These are phyloP conservation scores for Tylopilus balloui DNA, from an alignment of 768 basidiomycete species.

Conservation along the genomic window DNA sequence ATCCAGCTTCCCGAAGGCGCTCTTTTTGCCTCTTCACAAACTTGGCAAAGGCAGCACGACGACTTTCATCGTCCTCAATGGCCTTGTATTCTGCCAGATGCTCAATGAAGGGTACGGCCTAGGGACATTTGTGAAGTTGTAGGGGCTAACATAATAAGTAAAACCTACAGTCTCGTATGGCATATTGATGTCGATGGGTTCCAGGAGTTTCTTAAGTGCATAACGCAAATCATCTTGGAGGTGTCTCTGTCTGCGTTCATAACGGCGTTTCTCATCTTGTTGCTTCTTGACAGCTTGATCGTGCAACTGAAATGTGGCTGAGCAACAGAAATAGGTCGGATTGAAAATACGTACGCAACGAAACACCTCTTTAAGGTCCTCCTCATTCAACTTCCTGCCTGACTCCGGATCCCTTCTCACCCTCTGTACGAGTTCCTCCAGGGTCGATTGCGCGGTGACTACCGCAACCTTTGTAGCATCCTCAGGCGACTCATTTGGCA, in stretches of 20 bases:
- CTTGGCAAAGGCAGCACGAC: conserved; percentile 79
- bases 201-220: conserved; percentile 85
- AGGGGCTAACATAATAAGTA: not conserved
- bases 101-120: conserved; percentile 75
- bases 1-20: conserved; percentile 68
- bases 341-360: conserved; percentile 47
- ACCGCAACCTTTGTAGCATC: conserved; percentile 34
- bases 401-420: conserved; percentile 56
- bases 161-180: conserved; percentile 74
- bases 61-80: conserved; percentile 81
- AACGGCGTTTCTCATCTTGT: conserved; percentile 80
- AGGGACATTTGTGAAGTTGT: not conserved
- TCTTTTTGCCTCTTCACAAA: conserved; percentile 92
- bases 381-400: conserved; percentile 41
- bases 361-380: conserved; percentile 57
- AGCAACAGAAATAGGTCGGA: conserved; percentile 1
- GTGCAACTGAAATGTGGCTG: conserved; percentile 50
- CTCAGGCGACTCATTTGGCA: conserved; percentile 28
- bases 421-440: conserved; percentile 57
- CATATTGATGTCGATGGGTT: conserved; percentile 70
- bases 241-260: conserved; percentile 81
- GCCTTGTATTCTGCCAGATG: conserved; percentile 83
- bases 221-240: conserved; percentile 94
- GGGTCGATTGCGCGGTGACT: conserved; percentile 54
- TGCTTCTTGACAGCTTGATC: conserved; percentile 67